Evolutionary conservation across 352 stramenopile species (phyloP).

Genomic region (Globisporangium recalcitrans): DNA sequence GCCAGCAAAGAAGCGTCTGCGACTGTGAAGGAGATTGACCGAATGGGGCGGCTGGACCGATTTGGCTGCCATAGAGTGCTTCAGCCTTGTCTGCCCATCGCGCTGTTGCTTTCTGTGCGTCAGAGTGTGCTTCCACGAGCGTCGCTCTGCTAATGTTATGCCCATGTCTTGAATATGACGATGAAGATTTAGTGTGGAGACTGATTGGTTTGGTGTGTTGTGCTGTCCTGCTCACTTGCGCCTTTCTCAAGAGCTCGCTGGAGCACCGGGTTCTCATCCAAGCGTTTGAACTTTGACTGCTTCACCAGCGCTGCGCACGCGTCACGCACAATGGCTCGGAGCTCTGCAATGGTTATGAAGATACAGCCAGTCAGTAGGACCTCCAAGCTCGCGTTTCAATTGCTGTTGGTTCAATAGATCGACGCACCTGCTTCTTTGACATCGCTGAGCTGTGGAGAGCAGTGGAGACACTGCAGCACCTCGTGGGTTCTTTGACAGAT

Average conservation of each 20-base stretch:
- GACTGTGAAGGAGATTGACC: background rate
- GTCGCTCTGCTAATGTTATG: background rate
- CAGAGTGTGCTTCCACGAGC: background rate
- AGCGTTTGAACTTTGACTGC: background rate
- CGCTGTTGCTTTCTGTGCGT: background rate
- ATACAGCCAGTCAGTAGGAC: background rate
- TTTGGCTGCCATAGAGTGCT: background rate
- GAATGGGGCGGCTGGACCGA: background rate
- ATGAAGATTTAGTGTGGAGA: background rate
- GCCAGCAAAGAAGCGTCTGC: constrained; percentile 3
- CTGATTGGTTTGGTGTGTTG: too few species aligned
- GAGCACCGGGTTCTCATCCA: background rate
- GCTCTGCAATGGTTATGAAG: too few species aligned
- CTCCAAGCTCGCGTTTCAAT: too few species aligned
- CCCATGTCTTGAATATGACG: constrained; percentile 3
- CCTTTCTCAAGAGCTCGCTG: background rate
- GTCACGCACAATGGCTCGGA: background rate
- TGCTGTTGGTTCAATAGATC: too few species aligned
- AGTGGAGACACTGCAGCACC: constrained; percentile 11
- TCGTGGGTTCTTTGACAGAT: background rate
- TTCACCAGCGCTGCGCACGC: background rate
- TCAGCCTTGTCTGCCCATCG: background rate
- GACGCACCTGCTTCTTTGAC: constrained; percentile 6
- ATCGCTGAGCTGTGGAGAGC: constrained; percentile 4
- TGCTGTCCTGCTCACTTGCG: background rate